Conservation (phyloP, 2,329 filamentous ascomycete species). For the Rhynchosporium secalis region DNA sequence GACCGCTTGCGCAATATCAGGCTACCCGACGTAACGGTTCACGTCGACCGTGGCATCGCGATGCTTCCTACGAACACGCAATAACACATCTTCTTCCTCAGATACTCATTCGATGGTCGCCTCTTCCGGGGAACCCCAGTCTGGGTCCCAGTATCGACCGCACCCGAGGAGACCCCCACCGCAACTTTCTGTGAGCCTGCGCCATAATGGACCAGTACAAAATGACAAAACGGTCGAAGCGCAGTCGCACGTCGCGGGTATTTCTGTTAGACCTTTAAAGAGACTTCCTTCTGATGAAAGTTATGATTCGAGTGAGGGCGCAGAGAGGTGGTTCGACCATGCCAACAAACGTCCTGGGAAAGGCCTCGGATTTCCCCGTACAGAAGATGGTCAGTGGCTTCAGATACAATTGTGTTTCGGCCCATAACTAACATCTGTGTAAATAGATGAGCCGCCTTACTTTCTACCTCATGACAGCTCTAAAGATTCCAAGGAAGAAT, state of each 20-base stretch:
- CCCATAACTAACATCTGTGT: constrained; percentile 6
- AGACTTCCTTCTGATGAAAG: constrained; percentile 27
- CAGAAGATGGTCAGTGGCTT: constrained; percentile 32
- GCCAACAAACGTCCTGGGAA: constrained; percentile 30
- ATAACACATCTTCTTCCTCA: not conserved
- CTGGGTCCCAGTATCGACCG: constrained; percentile 1
- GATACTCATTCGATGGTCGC: constrained; percentile 14
- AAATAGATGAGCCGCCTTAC: constrained; percentile 35
- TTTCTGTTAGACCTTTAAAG: constrained; percentile 3
- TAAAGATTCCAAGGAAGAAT: constrained; percentile 21
- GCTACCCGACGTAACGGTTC: no score
- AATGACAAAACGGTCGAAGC: not conserved
- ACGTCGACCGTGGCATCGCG: not conserved
- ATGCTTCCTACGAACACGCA: not conserved
- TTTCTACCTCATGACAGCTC: constrained; percentile 29
- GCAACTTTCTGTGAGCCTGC: constrained; percentile 32
- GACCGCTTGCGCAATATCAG: no score
- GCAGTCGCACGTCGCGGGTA: not conserved
- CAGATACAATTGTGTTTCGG: not conserved
- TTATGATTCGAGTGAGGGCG: constrained; percentile 22
- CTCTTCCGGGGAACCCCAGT: not conserved
- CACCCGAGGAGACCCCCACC: constrained; percentile 34
- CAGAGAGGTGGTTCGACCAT: constrained; percentile 35
- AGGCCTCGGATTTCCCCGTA: constrained; percentile 14
- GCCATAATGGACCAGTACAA: constrained; percentile 13